Percentiles rank a stretch among this genome's conserved stretches.
Evolutionary conservation across 139 green algal genomes (phyloP).

Genomic region (Bryopsis sp.): DNA sequence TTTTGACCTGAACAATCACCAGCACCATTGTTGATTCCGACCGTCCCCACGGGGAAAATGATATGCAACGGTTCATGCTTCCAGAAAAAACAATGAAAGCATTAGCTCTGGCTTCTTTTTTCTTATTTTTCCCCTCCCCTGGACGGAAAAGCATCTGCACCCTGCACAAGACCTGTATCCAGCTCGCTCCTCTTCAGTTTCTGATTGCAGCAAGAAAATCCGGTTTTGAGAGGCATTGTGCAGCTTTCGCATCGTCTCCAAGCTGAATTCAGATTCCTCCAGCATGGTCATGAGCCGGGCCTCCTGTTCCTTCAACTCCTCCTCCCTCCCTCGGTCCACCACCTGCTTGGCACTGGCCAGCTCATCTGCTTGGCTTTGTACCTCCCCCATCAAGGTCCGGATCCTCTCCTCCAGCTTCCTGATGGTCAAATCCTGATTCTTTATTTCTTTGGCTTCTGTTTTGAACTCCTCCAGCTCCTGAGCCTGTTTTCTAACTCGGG

Average conservation of each 20-base stretch:
- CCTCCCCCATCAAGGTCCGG: constrained; percentile 36
- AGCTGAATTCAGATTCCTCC: constrained; percentile 38
- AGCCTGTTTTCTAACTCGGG: constrained; percentile 31
- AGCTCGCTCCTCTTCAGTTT: constrained; percentile 51
- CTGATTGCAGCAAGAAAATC: constrained; percentile 59
- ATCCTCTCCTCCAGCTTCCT: constrained; percentile 62
- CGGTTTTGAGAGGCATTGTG: constrained; percentile 65
- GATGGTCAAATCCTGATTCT: constrained; percentile 81
- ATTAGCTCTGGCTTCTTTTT: too few relatives aligned
- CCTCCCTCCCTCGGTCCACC: background rate
- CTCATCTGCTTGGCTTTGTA: constrained; percentile 32
- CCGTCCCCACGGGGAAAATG: too few relatives aligned
- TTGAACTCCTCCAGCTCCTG: constrained; percentile 77
- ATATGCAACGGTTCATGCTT: too few relatives aligned
- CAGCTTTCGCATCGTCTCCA: constrained; percentile 60
- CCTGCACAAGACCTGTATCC: too few relatives aligned
- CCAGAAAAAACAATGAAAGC: too few relatives aligned
- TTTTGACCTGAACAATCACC: too few relatives aligned
- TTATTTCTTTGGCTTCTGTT: constrained; percentile 60
- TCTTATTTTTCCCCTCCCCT: too few relatives aligned
- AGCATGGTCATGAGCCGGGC: constrained; percentile 51
- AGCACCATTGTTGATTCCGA: too few relatives aligned
- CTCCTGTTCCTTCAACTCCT: constrained; percentile 29
- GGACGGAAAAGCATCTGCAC: too few relatives aligned
- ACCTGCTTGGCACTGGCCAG: background rate